Evolutionary conservation across 176 grass and related monocot genomes (phyloP).

Genomic region (Sorghum bicolor): Sorghum_bicolor_NCBIv3 NC_012872.2:9101001-9101500

Average conservation of each 20-base stretch:
- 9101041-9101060: too few species aligned
- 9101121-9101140: too few species aligned
- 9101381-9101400: not conserved
- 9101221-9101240: not conserved
- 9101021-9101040: too few species aligned
- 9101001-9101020: too few species aligned
- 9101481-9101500: not conserved
- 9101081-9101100: too few species aligned
- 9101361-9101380: not conserved
- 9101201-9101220: not conserved
- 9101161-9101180: not conserved
- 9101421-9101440: not conserved
- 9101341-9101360: not conserved
- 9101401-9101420: not conserved
- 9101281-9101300: not conserved
- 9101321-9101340: not conserved
- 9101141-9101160: too few species aligned
- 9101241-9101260: not conserved
- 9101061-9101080: too few species aligned
- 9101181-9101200: too few species aligned
- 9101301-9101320: not conserved
- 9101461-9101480: not conserved
- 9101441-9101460: not conserved
- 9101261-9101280: not conserved
- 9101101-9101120: too few species aligned